Conservation (phyloP, 2,329 filamentous ascomycete species). For the Colletotrichum cuscutae region DNA sequence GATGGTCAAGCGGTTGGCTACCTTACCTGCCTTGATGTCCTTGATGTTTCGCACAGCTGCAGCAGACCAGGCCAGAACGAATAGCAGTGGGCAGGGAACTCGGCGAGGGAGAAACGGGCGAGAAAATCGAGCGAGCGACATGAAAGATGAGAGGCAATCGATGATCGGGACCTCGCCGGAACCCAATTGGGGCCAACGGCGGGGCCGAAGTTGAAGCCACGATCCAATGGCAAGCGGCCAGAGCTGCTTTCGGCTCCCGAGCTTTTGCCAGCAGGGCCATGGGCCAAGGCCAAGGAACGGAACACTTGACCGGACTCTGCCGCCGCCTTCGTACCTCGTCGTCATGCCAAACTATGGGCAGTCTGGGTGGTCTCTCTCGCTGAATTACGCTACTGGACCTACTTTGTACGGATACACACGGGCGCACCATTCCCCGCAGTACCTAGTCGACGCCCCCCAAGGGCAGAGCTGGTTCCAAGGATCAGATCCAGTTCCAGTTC, state of each 20-base stretch:
- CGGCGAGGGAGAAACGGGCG: slow-evolving; percentile 19
- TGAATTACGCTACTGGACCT: neutral
- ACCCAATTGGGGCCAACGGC: slow-evolving; percentile 21
- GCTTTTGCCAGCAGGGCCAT: slow-evolving; percentile 20
- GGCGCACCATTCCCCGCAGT: neutral
- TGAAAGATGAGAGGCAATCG: neutral
- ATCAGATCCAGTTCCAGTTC: neutral
- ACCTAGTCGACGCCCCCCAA: neutral
- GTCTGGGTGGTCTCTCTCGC: neutral
- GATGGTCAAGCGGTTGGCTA: neutral
- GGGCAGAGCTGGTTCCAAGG: neutral
- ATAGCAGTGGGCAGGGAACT: neutral
- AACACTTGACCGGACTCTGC: neutral
- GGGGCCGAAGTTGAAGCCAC: slow-evolving; percentile 11
- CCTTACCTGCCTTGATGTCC: neutral
- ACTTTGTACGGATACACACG: neutral
- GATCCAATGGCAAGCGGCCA: slow-evolving; percentile 12
- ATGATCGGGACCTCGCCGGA: slow-evolving; percentile 5
- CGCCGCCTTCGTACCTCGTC: neutral
- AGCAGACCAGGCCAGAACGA: neutral
- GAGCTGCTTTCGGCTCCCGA: slow-evolving; percentile 11
- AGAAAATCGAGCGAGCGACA: neutral
- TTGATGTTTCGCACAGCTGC: neutral
- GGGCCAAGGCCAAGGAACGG: neutral
- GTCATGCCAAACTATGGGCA: neutral